Evolutionary conservation across 495 filamentous ascomycete genomes (phyloP).

Genomic region (Neurospora sp.): DNA sequence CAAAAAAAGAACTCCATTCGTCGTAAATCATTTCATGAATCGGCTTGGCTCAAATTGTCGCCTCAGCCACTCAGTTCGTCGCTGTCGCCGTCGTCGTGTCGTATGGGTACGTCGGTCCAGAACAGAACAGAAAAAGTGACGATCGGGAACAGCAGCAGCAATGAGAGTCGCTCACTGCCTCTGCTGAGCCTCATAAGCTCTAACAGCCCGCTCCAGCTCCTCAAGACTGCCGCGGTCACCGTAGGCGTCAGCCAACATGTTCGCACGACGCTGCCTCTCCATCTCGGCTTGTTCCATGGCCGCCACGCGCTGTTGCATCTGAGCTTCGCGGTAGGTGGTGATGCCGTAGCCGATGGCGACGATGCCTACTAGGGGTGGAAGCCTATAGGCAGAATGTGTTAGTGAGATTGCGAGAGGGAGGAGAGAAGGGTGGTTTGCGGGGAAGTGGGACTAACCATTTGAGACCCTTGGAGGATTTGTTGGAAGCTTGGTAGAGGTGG

Average conservation of each 20-base stretch:
- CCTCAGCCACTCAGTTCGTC: not conserved
- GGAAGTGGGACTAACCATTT: slow-evolving; percentile 22
- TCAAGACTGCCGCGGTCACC: slow-evolving; percentile 47
- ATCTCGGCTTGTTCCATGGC: slow-evolving; percentile 13
- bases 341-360: slow-evolving; percentile 34
- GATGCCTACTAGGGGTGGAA: slow-evolving; percentile 28
- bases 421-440: not conserved
- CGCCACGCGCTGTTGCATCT: slow-evolving; percentile 15
- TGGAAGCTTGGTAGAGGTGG: slow-evolving; percentile 22
- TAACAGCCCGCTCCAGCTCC: slow-evolving; percentile 48
- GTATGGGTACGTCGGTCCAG: not conserved
- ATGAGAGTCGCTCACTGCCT: slow-evolving; percentile 1
- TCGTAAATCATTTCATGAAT: not conserved
- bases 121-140: not conserved
- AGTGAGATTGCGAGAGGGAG: not conserved
- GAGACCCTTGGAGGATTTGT: slow-evolving; percentile 17
- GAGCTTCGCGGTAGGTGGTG: slow-evolving; percentile 20
- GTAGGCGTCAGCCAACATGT: slow-evolving; percentile 43
- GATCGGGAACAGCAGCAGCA: not conserved
- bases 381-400: slow-evolving; percentile 14
- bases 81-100: not conserved
- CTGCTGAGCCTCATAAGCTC: slow-evolving; percentile 36
- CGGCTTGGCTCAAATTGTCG: not conserved
- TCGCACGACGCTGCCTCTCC: slow-evolving; percentile 14
- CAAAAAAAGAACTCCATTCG: too few species aligned